Percentiles rank a stretch among this genome's conserved stretches.
phyloP scores from a whole-genome alignment of 192 early-diverging fungal species.

The Backusella psychrophila region DNA sequence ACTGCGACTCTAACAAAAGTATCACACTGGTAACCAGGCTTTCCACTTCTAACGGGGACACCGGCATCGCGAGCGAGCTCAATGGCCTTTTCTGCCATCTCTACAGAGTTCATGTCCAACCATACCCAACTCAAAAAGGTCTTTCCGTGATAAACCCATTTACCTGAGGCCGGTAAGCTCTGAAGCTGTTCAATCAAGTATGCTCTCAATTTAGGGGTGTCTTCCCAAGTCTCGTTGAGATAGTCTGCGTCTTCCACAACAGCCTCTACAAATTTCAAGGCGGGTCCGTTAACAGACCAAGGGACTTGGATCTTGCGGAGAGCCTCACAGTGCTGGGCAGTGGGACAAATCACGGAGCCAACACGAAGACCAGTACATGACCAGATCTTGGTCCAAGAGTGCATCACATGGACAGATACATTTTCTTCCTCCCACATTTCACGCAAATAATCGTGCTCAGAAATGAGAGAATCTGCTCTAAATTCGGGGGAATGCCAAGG shows the following conservation, averaged over 20 bases:
- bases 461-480: conserved; percentile 78
- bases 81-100: conserved; percentile 62
- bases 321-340: conserved; percentile 63
- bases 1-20: conserved; percentile 79
- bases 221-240: conserved; percentile 74
- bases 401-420: conserved; percentile 83
- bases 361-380: conserved; percentile 88
- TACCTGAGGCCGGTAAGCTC: conserved; percentile 8
- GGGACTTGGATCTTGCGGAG: conserved; percentile 85
- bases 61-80: conserved; percentile 68
- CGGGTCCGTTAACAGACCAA: conserved; percentile 91
- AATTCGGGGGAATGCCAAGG: conserved; percentile 85
- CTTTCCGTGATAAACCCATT: conserved; percentile 73
- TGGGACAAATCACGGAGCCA: conserved; percentile 87
- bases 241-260: conserved; percentile 71
- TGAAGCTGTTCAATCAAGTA: conserved; percentile 46
- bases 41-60: conserved; percentile 81
- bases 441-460: conserved; percentile 65
- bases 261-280: conserved; percentile 77
- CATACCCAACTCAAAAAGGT: conserved; percentile 86
- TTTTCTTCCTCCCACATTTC: conserved; percentile 58
- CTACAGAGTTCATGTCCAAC: conserved; percentile 67
- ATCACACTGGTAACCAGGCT: conserved; percentile 70
- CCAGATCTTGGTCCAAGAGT: conserved; percentile 95
- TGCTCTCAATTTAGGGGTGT: conserved; percentile 67